phyloP scores from a whole-genome alignment of 768 basidiomycete species.

The Neoboletus brunneissimus region DNA sequence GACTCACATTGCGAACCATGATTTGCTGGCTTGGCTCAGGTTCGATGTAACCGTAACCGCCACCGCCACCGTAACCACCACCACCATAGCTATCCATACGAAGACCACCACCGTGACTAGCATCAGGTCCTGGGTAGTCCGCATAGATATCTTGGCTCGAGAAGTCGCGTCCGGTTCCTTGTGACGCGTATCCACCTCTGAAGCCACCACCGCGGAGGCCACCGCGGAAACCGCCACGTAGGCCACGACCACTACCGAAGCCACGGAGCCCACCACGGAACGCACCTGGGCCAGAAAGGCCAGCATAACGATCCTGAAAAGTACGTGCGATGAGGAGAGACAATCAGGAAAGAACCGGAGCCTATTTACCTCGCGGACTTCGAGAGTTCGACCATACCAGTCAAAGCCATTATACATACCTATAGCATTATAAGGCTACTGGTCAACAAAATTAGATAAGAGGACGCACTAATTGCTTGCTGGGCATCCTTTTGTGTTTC shows the following conservation, averaged over 20 bases:
- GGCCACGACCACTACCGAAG: slow-evolving; percentile 41
- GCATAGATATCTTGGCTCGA: slow-evolving; percentile 89
- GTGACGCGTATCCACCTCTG: slow-evolving; percentile 53
- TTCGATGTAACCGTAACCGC: slow-evolving; percentile 42
- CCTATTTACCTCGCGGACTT: slow-evolving; percentile 83
- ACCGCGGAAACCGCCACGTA: slow-evolving; percentile 28
- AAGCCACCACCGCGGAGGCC: slow-evolving; percentile 50
- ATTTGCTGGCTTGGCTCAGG: slow-evolving; percentile 95
- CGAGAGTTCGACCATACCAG: slow-evolving; percentile 93
- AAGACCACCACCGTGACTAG: slow-evolving; percentile 29
- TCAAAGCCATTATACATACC: slow-evolving; percentile 97
- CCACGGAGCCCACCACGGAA: slow-evolving; percentile 59
- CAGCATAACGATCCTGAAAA: slow-evolving; percentile 82
- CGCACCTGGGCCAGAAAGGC: slow-evolving; percentile 64
- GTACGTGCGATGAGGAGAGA: background rate
- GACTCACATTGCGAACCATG: slow-evolving; percentile 94
- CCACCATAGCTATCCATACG: slow-evolving; percentile 38
- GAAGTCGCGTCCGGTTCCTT: slow-evolving; percentile 61
- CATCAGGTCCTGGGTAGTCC: slow-evolving; percentile 87
- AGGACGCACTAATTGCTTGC: slow-evolving; percentile 80
- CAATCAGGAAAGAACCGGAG: background rate
- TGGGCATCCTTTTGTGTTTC: slow-evolving; percentile 87
- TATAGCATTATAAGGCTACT: slow-evolving; percentile 31
- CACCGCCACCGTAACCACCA: slow-evolving; percentile 39
- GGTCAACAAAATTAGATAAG: background rate